A percentile compares a stretch with the other conserved stretches of the same genome.
These are phyloP conservation scores for Westerdykella aurantiaca DNA, from an alignment of 2,329 filamentous ascomycete species.

Conservation along the genomic window DNA sequence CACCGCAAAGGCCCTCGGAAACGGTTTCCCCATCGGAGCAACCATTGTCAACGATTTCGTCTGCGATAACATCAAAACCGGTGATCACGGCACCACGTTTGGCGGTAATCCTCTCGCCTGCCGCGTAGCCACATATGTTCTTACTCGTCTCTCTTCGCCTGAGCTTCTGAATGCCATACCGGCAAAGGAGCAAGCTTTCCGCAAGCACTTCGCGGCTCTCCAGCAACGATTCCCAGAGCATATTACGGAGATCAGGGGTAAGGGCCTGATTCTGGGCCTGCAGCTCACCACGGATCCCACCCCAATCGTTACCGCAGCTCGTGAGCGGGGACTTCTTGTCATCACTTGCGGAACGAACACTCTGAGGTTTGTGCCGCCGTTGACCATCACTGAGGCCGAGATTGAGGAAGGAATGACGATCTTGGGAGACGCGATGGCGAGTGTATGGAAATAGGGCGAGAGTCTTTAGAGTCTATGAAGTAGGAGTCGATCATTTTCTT, in stretches of 20 bases:
- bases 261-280: slow-evolving; percentile 78
- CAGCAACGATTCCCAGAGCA: slow-evolving; percentile 61
- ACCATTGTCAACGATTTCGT: slow-evolving; percentile 64
- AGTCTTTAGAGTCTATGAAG: slow-evolving; percentile 28
- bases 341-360: slow-evolving; percentile 94
- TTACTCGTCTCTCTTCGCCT: slow-evolving; percentile 66
- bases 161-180: slow-evolving; percentile 64
- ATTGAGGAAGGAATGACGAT: slow-evolving; percentile 73
- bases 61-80: slow-evolving; percentile 61
- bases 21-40: slow-evolving; percentile 92
- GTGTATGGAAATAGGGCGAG: slow-evolving; percentile 44
- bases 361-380: slow-evolving; percentile 80
- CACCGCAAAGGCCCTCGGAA: slow-evolving; percentile 91
- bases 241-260: slow-evolving; percentile 73
- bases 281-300: slow-evolving; percentile 71
- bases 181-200: slow-evolving; percentile 59
- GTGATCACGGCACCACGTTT: slow-evolving; percentile 92
- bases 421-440: slow-evolving; percentile 61
- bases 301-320: slow-evolving; percentile 72
- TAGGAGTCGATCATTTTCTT: slow-evolving; percentile 3
- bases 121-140: slow-evolving; percentile 78
- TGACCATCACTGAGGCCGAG: slow-evolving; percentile 74
- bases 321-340: slow-evolving; percentile 79
- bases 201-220: slow-evolving; percentile 52
- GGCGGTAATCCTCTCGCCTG: slow-evolving; percentile 86